phyloP scores from a whole-genome alignment of 352 stramenopile genomes.

The Phytophthora colocasiae region DNA sequence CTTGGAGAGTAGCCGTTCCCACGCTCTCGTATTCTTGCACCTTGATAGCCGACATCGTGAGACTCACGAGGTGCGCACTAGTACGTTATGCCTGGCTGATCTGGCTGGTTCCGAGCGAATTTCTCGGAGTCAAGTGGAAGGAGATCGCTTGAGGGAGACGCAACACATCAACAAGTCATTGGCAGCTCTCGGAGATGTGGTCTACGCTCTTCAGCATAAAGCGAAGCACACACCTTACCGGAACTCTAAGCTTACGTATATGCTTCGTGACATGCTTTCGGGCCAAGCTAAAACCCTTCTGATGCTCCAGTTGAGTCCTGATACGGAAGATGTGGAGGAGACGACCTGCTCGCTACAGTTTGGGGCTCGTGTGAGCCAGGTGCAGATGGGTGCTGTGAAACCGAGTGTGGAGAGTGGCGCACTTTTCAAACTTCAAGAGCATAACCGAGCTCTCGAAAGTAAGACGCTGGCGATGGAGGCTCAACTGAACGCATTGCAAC shows the following conservation, averaged over 20 bases:
- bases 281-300: conserved; percentile 93
- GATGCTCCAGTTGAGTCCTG: conserved; percentile 92
- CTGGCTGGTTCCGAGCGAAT: conserved; percentile 97
- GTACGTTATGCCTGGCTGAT: conserved; percentile 98
- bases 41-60: conserved; percentile 76
- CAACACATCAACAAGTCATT: conserved; percentile 99
- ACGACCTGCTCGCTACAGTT: conserved; percentile 92
- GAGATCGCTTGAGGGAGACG: conserved; percentile 94
- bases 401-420: conserved; percentile 85
- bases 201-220: conserved; percentile 93
- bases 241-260: conserved; percentile 96
- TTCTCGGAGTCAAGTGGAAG: conserved; percentile 82
- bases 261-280: conserved; percentile 93
- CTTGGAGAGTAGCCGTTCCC: conserved; percentile 85
- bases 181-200: conserved; percentile 97
- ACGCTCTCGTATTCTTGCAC: conserved; percentile 85
- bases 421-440: conserved; percentile 75
- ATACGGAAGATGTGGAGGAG: conserved; percentile 82
- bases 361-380: conserved; percentile 89
- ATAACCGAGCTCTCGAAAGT: conserved; percentile 57
- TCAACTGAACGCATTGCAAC: conserved; percentile 51
- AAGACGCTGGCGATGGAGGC: conserved; percentile 39
- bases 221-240: conserved; percentile 95
- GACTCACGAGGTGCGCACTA: conserved; percentile 71
- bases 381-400: conserved; percentile 86